Base-by-base conservation (phyloP, 495 filamentous ascomycete species). In the Daldinia decipiens region DNA sequence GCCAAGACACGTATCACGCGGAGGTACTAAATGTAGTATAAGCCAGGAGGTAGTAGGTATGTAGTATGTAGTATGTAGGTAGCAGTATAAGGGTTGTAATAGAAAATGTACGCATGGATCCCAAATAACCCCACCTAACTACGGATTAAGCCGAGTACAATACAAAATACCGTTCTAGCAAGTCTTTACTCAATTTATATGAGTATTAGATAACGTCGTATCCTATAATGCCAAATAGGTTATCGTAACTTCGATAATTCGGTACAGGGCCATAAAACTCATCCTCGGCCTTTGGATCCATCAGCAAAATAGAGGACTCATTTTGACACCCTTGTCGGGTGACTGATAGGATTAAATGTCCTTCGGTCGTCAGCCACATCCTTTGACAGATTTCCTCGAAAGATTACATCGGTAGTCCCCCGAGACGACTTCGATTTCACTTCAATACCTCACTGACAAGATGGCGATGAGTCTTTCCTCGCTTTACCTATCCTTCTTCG, bases 151-250 rank as follows among this genome's bases (percentile, higher is more conserved):
- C n/a, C n/a, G n/a, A 21, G 40, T 17, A 0, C 8, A 3, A 3
- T 45, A 45, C 40, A 45, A 21, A 9, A 45, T 45, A 21, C 40
- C n/a, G 17, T 45, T 17, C 40, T 45, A 45, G 19, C 40, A 45
- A 45, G 2, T 19, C 17, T 19, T 8, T 45, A 45, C 40, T 19
- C 2, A 45, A 45, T 21, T 45, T 45, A 4, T 45, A 45, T 19
- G 40, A 11, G 17, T 17, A 45, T 45, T 45, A 45, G 40, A 45
- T 45, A 45, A 17, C 17, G 40, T 45, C 40, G 40, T 45, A 45
- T 21, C 13, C 7, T 45, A 21, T 19, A 7, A 19, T n/a, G 4
- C 7, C 40, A 45, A 45, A n/a, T 45, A 45, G 17, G 40, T 45
- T 45, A 45, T 45, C 17, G n/a, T 17, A 45, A 45, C 21, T 21